phyloP scores from a whole-genome alignment of 352 stramenopile genomes.

The Peronospora farinosa region DNA sequence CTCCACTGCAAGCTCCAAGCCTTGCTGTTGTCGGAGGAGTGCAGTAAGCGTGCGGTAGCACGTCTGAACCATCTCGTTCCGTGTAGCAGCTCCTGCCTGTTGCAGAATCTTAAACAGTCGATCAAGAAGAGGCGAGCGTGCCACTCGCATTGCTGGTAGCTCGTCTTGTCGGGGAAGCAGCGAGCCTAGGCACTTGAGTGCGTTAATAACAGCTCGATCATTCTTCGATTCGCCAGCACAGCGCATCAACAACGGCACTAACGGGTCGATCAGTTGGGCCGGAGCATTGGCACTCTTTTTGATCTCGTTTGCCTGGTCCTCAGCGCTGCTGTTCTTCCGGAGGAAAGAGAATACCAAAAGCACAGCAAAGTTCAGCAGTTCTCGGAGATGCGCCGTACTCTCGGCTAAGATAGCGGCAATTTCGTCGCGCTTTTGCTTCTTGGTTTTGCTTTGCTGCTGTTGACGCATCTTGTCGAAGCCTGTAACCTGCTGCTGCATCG shows the following conservation, averaged over 20 bases:
- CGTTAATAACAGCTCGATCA: slow-evolving; percentile 86
- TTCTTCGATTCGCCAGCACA: slow-evolving; percentile 89
- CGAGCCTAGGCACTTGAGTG: slow-evolving; percentile 89
- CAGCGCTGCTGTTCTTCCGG: slow-evolving; percentile 26
- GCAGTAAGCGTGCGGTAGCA: slow-evolving; percentile 92
- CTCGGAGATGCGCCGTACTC: slow-evolving; percentile 61
- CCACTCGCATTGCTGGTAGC: slow-evolving; percentile 84
- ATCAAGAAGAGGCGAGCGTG: slow-evolving; percentile 76
- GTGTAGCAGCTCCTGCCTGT: slow-evolving; percentile 84
- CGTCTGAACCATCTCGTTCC: slow-evolving; percentile 93
- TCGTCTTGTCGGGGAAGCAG: slow-evolving; percentile 78
- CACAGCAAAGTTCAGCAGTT: slow-evolving; percentile 82
- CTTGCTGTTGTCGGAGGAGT: slow-evolving; percentile 63
- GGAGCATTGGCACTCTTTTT: slow-evolving; percentile 25
- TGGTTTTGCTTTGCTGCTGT: slow-evolving; percentile 31
- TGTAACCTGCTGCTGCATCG: slow-evolving; percentile 67
- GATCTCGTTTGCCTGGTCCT: slow-evolving; percentile 12
- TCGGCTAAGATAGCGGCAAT: slow-evolving; percentile 24
- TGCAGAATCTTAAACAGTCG: slow-evolving; percentile 90
- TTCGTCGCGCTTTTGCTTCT: slow-evolving; percentile 42
- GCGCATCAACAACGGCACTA: slow-evolving; percentile 88
- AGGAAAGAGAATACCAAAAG: slow-evolving; percentile 77
- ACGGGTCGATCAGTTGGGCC: slow-evolving; percentile 84
- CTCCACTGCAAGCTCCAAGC: slow-evolving; percentile 26
- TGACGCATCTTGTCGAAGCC: slow-evolving; percentile 64